Base-by-base conservation (phyloP, 2,329 filamentous ascomycete genomes). In the Sphaerulina vaccinii region DNA sequence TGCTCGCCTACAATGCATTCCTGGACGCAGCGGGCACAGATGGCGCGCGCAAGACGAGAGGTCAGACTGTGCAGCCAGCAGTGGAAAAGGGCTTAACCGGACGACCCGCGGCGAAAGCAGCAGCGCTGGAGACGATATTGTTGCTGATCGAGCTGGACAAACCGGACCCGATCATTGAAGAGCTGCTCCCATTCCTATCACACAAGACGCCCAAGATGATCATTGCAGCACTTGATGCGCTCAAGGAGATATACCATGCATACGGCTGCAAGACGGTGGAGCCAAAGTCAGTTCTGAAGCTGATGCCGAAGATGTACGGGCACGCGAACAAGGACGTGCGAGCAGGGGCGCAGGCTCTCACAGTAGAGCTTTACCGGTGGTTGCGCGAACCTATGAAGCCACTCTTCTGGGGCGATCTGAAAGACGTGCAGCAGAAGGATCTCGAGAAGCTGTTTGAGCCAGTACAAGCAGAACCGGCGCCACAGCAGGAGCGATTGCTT, bases 281-380 rank as follows among this genome's bases (percentile, higher is more conserved):
- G 66, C 90, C 95, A 3, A 96, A 99, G 68, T 86, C 89, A 1
- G 84, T 95, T 16, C 80, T 97, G 54, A 97, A 97, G 69, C 75
- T 82, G 9, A 77, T 99, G 2, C 90, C 93, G 2, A 95, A 96
- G 68, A 86, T 86, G 1, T 99, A 96, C 67, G 90, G 89, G 16
- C 93, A 97, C 69, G 92, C 93, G 24, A 93, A 99, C 78, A 99
- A 99, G 73, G 97, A 97, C 68, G 89, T 99, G 13, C 86, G 93
- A 71, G 90, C 91, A 3, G 93, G 96, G 70, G 90, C 91, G 22
- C 93, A 93, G 40, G 90, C 87, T 62, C 77, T 99, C 51, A 87
- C 92, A 0, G 89, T 96, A 41, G 95, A 99, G 68, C 82, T 99
- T 52, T 99, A 99, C 72, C 80, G 93, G 71, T 99, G 95, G 93